Conservation (phyloP, 805 yeast species). For the Candida jianshihensis region DNA sequence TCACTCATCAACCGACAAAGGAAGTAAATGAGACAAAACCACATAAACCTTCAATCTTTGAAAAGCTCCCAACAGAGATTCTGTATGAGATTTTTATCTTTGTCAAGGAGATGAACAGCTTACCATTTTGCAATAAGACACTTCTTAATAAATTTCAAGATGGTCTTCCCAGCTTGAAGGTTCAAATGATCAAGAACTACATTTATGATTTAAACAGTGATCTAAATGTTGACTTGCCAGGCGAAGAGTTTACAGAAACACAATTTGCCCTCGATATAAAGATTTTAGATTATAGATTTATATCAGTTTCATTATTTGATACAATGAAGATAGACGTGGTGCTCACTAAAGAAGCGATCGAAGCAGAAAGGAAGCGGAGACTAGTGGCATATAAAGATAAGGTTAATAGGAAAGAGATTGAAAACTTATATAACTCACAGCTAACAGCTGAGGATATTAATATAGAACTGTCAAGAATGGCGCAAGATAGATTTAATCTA, state of each 20-base stretch:
- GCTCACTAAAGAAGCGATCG: constrained; percentile 9
- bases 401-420: constrained; percentile 12
- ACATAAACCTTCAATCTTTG: constrained; percentile 24
- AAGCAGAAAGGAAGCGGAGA: constrained; percentile 13
- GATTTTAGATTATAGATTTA: constrained; percentile 18
- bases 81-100: constrained; percentile 31
- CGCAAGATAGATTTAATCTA: constrained; percentile 11
- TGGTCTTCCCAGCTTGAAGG: constrained; percentile 21
- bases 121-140: constrained; percentile 29
- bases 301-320: constrained; percentile 19
- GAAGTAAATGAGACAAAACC: too few relatives aligned
- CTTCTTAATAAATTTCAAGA: constrained; percentile 19
- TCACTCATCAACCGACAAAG: too few relatives aligned
- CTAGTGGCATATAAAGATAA: constrained; percentile 8
- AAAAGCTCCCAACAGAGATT: constrained; percentile 37
- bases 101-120: constrained; percentile 27
- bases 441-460: constrained; percentile 11
- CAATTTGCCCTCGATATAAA: constrained; percentile 14
- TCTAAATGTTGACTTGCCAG: background rate
- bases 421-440: constrained; percentile 6
- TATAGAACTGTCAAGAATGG: constrained; percentile 14
- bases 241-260: constrained; percentile 1
- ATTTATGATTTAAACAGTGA: constrained; percentile 14
- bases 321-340: constrained; percentile 22
- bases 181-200: constrained; percentile 12